Percentiles rank a stretch among this genome's conserved stretches.
These are phyloP conservation scores for Sedum album DNA, from an alignment of 164 flowering plant species.

Conservation along the genomic window DNA sequence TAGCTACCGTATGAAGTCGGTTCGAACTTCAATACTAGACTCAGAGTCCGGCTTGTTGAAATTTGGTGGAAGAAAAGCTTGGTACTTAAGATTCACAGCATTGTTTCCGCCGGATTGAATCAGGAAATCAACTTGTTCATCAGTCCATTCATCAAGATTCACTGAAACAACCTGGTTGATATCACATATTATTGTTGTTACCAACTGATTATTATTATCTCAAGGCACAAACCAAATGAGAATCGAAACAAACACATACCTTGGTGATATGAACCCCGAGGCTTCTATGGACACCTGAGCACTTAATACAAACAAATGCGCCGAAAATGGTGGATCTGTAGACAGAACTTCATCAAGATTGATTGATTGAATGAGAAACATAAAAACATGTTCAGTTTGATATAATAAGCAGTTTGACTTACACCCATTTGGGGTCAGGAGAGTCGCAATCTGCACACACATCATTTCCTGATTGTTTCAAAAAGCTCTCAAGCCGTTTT, in stretches of 20 bases:
- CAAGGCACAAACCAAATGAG: background rate
- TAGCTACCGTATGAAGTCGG: conserved; percentile 71
- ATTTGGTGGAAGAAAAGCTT: conserved; percentile 54
- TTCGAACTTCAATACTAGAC: conserved; percentile 61
- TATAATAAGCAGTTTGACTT: conserved; percentile 12
- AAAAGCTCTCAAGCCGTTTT: conserved; percentile 38
- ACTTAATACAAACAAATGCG: conserved; percentile 86
- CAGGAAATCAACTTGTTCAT: conserved; percentile 73
- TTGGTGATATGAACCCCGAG: conserved; percentile 90
- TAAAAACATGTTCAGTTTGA: too few species aligned
- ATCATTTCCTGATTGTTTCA: conserved; percentile 45
- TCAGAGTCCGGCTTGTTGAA: conserved; percentile 62
- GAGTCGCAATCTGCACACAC: conserved; percentile 87
- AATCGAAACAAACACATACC: conserved; percentile 42
- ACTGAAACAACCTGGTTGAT: conserved; percentile 74
- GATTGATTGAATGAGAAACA: conserved; percentile 9
- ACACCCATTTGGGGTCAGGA: conserved; percentile 98
- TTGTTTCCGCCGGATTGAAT: conserved; percentile 63
- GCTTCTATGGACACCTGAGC: conserved; percentile 94
- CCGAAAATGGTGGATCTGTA: conserved; percentile 66
- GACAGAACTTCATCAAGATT: conserved; percentile 13
- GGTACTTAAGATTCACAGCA: conserved; percentile 63
- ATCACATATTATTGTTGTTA: background rate
- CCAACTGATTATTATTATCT: background rate
- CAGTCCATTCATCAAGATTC: conserved; percentile 92